These are phyloP conservation scores for Ettlia oleoabundans DNA, from an alignment of 139 green algal species.

Conservation along the genomic window DNA sequence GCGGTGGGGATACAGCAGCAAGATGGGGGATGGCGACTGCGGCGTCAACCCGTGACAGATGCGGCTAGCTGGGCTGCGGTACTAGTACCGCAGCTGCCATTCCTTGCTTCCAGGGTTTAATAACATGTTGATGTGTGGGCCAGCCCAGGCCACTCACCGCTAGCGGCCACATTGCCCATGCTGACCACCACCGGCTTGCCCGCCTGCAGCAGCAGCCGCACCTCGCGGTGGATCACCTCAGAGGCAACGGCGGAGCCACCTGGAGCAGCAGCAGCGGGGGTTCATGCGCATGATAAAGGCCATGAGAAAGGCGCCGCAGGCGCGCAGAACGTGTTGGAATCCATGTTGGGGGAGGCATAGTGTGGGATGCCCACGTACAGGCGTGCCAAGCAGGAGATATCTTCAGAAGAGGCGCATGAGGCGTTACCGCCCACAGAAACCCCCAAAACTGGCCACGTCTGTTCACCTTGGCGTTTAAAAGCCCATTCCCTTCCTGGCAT, in stretches of 20 bases:
- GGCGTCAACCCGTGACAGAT: no score
- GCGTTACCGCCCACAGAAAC: no score
- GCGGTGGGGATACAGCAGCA: not conserved
- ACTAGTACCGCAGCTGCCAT: no score
- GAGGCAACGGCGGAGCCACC: slow-evolving; percentile 27
- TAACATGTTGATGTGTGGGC: no score
- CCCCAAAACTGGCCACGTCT: no score
- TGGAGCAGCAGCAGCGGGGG: no score
- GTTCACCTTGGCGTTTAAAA: no score
- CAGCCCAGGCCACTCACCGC: slow-evolving; percentile 43
- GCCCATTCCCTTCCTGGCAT: no score
- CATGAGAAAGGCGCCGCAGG: not conserved
- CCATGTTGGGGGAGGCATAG: not conserved
- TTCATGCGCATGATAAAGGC: not conserved
- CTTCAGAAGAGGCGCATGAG: not conserved
- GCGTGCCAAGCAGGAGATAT: not conserved
- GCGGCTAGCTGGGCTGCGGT: no score
- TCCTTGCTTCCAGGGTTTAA: no score
- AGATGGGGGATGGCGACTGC: no score
- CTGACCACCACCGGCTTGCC: slow-evolving; percentile 90
- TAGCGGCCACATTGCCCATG: slow-evolving; percentile 93
- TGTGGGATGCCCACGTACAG: no score
- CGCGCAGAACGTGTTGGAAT: not conserved
- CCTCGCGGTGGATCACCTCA: slow-evolving; percentile 88
- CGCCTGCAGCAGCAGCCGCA: slow-evolving; percentile 46